Base-by-base conservation (phyloP, 192 early-diverging fungal genomes). In the Radiomyces spectabilis region DNA sequence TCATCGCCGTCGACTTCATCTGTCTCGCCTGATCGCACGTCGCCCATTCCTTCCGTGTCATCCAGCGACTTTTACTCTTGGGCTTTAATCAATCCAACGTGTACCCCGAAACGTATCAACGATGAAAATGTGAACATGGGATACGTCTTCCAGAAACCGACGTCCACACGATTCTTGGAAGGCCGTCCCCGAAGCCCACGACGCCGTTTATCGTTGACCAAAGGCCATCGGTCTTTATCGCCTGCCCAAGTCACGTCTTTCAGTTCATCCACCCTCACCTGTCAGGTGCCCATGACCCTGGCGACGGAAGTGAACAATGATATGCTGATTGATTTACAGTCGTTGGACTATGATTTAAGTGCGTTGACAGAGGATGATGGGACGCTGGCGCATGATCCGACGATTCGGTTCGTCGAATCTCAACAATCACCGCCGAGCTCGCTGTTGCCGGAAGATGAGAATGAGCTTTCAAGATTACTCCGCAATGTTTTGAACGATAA, bases 121-220 rank as follows among this genome's bases (percentile, higher is more conserved):
- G n/a, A n/a, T n/a, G n/a, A n/a, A n/a, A n/a, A n/a, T n/a, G n/a
- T n/a, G n/a, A n/a, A n/a, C 19, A 26, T 54, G 2, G 52, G 52
- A 2, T 41, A 42, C 13, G 30, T 54, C 9, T 54, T 54, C 31
- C 52, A 54, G 2, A 54, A 54, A 21, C 42, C 42, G 42, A 2
- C 41, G 5, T 42, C 41, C 30, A 21, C 52, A 9, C 27, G 53
- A 16, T 55, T 55, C 22, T 16, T 55, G 8, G 53, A 55, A 3
- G 53, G 53, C 0, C 40, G 31, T 4, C 21, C 53, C 15, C 26
- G 37, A 22, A 55, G 25, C 15, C 25, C 41, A 1, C 53, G 53
- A n/a, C 37, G 34, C 8, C 31, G 51, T 30, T 53, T 39, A 0
- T 39, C 51, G 5, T 9, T 53, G 6, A 29, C 51, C 3, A 15